These are phyloP conservation scores for Kodamaea anthophila DNA, from an alignment of 1,139 yeast species.

Conservation along the genomic window DNA sequence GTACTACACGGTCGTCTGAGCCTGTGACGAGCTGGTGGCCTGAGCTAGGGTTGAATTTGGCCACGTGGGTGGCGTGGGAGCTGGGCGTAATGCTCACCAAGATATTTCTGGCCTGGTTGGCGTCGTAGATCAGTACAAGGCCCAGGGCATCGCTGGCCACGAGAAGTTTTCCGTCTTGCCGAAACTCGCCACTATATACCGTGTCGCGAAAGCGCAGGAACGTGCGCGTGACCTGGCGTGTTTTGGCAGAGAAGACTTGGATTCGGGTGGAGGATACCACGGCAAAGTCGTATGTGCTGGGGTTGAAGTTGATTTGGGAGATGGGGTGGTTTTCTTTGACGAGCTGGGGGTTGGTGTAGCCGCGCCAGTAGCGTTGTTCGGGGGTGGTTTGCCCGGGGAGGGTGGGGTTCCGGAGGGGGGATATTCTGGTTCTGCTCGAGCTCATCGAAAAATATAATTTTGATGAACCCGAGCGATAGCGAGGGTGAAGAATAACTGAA, in stretches of 20 bases:
- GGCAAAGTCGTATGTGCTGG: constrained; percentile 82
- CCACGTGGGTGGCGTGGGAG: constrained; percentile 84
- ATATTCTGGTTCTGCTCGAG: constrained; percentile 62
- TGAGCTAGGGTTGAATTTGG: constrained; percentile 79
- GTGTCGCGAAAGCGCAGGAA: constrained; percentile 89
- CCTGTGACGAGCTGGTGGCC: constrained; percentile 77
- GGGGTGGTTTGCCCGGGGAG: constrained; percentile 80
- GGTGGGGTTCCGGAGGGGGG: constrained; percentile 67
- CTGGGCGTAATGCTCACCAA: constrained; percentile 78
- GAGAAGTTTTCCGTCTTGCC: constrained; percentile 75
- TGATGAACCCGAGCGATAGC: not conserved
- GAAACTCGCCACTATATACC: constrained; percentile 77
- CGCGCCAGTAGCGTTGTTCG: constrained; percentile 93
- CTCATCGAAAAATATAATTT: constrained; percentile 49
- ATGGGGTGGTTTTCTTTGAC: constrained; percentile 93
- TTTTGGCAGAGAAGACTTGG: constrained; percentile 86
- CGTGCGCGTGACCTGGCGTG: constrained; percentile 84
- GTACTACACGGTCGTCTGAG: constrained; percentile 81
- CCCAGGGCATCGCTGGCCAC: constrained; percentile 92
- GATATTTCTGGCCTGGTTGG: constrained; percentile 70
- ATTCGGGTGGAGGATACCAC: constrained; percentile 88
- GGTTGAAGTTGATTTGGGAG: constrained; percentile 82
- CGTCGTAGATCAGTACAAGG: constrained; percentile 74
- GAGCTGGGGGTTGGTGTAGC: constrained; percentile 73
- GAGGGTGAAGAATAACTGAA: too few relatives aligned